These are phyloP conservation scores for Lentinula edodes DNA, from an alignment of 768 basidiomycete species.

Conservation along the genomic window DNA sequence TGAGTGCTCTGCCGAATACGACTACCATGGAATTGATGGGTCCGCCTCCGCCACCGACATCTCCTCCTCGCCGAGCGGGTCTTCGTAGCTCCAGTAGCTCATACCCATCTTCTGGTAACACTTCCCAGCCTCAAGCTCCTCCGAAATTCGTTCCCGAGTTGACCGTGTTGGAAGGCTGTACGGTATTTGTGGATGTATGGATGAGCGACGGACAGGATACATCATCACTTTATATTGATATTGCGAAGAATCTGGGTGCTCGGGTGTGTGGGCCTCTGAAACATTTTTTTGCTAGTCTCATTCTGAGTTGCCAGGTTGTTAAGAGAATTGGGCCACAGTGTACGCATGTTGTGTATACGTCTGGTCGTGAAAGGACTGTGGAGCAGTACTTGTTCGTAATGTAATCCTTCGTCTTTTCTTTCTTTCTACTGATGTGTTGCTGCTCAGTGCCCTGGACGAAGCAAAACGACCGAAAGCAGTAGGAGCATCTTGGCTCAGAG, in stretches of 20 bases:
- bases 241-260: constrained; percentile 76
- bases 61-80: constrained; percentile 26
- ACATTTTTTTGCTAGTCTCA: background rate
- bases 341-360: constrained; percentile 85
- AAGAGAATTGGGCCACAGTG: constrained; percentile 64
- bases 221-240: constrained; percentile 74
- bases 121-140: constrained; percentile 13
- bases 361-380: constrained; percentile 70
- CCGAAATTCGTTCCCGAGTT: constrained; percentile 14
- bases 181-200: constrained; percentile 83
- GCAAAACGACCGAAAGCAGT: constrained; percentile 67
- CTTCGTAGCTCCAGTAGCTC: constrained; percentile 37
- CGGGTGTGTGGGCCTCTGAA: constrained; percentile 43
- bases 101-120: constrained; percentile 20
- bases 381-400: constrained; percentile 57
- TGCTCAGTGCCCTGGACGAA: constrained; percentile 51
- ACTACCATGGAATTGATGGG: constrained; percentile 32
- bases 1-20: constrained; percentile 37
- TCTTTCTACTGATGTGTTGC: background rate
- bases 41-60: constrained; percentile 43
- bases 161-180: constrained; percentile 64
- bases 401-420: background rate
- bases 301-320: constrained; percentile 38
- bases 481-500: constrained; percentile 86
- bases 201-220: constrained; percentile 83